phyloP scores from a whole-genome alignment of 345 rosid genomes.

The Salix purpurea region DNA sequence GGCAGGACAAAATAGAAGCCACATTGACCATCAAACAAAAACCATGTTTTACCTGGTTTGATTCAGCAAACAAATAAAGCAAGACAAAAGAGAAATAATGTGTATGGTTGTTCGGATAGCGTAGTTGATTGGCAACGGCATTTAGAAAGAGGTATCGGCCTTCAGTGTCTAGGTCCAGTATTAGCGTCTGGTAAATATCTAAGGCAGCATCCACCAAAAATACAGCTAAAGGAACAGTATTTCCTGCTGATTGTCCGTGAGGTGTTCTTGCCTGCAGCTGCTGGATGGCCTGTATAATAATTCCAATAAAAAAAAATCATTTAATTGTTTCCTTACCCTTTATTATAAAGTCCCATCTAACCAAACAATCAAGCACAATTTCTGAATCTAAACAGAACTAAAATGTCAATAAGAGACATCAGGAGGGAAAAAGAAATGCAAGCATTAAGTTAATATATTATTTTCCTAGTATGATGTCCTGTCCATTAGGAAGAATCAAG shows the following conservation, averaged over 20 bases:
- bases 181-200: slow-evolving; percentile 77
- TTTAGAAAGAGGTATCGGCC: slow-evolving; percentile 95
- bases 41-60: slow-evolving; percentile 60
- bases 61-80: slow-evolving; percentile 70
- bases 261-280: slow-evolving; percentile 68
- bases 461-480: background rate
- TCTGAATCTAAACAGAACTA: background rate
- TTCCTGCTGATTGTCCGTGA: slow-evolving; percentile 58
- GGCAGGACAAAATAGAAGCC: background rate
- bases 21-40: background rate
- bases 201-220: slow-evolving; percentile 67
- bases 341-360: background rate
- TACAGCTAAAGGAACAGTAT: slow-evolving; percentile 38
- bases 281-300: slow-evolving; percentile 57
- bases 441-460: background rate
- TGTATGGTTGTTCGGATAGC: slow-evolving; percentile 97
- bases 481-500: background rate
- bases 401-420: background rate
- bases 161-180: slow-evolving; percentile 84
- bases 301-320: background rate
- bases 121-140: slow-evolving; percentile 92
- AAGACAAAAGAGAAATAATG: slow-evolving; percentile 94
- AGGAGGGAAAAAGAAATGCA: background rate
- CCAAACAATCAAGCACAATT: background rate
- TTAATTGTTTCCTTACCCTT: background rate